phyloP scores from a whole-genome alignment of 352 stramenopile genomes.

The Thalassiosira exigua region DNA sequence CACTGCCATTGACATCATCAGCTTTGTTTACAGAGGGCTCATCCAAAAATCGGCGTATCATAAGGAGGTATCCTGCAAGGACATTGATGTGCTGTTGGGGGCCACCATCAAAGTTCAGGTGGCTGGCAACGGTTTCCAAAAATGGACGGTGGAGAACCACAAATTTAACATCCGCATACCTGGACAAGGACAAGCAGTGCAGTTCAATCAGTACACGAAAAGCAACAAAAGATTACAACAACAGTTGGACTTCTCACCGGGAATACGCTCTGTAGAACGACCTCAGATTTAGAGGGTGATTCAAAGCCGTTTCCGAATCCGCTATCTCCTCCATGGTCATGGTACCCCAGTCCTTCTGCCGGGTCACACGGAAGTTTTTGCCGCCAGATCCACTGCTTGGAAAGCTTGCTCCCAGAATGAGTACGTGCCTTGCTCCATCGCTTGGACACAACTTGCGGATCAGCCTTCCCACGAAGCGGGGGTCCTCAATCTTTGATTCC shows the following conservation, averaged over 20 bases:
- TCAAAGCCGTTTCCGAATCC: neutral
- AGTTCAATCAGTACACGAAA: too few species aligned
- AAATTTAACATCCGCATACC: conserved; percentile 35
- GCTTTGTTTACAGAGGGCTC: conserved; percentile 12
- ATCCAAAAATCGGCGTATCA: conserved; percentile 22
- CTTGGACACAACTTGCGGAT: conserved; percentile 14
- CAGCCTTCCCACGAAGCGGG: conserved; percentile 7
- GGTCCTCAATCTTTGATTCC: conserved; percentile 7
- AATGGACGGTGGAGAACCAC: conserved; percentile 29
- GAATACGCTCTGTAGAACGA: conserved; percentile 22
- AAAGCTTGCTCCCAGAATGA: conserved; percentile 19
- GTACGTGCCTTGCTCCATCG: conserved; percentile 18
- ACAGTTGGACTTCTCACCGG: too few species aligned
- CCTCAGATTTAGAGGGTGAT: conserved; percentile 22
- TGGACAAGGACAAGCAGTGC: too few species aligned
- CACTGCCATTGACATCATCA: conserved; percentile 21
- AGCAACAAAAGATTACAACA: too few species aligned
- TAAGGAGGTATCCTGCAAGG: conserved; percentile 25
- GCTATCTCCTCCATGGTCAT: conserved; percentile 23
- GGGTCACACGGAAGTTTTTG: conserved; percentile 10
- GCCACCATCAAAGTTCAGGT: conserved; percentile 19
- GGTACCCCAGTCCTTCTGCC: conserved; percentile 12
- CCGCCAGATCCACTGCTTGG: conserved; percentile 12
- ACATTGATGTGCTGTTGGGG: conserved; percentile 17
- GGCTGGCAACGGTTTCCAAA: conserved; percentile 21